Percentiles rank a stretch among this genome's conserved stretches.
Conservation (phyloP, 148 eudicot genomes). For the Dianthus caryophyllus region DNA sequence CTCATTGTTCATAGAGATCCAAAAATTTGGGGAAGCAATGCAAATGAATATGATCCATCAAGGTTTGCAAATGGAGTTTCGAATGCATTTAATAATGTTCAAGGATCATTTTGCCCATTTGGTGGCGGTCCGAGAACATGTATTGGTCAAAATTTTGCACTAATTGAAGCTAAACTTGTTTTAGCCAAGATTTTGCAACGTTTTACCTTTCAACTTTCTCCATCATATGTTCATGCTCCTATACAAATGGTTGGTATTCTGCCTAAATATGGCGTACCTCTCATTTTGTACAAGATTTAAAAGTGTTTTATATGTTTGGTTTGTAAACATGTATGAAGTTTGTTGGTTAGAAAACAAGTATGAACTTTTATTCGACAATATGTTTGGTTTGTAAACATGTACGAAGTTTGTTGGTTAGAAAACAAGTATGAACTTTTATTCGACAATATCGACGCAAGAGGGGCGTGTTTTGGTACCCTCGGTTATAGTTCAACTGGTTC, state of each 20-base stretch:
- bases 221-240: slow-evolving; percentile 49
- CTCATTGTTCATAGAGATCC: slow-evolving; percentile 35
- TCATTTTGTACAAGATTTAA: slow-evolving; percentile 13
- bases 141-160: slow-evolving; percentile 41
- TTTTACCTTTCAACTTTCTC: slow-evolving; percentile 40
- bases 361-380: no score
- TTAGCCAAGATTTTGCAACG: slow-evolving; percentile 43
- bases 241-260: slow-evolving; percentile 20
- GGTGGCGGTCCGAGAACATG: slow-evolving; percentile 17
- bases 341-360: no score
- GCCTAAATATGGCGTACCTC: slow-evolving; percentile 34
- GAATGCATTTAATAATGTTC: slow-evolving; percentile 9
- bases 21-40: slow-evolving; percentile 39
- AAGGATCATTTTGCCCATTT: slow-evolving; percentile 15
- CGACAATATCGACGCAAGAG: no score
- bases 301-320: no score
- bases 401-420: no score
- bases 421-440: no score
- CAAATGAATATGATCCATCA: slow-evolving; percentile 19
- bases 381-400: no score
- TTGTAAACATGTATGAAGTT: no score
- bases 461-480: no score
- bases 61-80: slow-evolving; percentile 19
- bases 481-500: no score
- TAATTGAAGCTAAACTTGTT: slow-evolving; percentile 42